phyloP scores from a whole-genome alignment of 2,329 filamentous ascomycete genomes.

The Zelopaecilomyces penicillatus region DNA sequence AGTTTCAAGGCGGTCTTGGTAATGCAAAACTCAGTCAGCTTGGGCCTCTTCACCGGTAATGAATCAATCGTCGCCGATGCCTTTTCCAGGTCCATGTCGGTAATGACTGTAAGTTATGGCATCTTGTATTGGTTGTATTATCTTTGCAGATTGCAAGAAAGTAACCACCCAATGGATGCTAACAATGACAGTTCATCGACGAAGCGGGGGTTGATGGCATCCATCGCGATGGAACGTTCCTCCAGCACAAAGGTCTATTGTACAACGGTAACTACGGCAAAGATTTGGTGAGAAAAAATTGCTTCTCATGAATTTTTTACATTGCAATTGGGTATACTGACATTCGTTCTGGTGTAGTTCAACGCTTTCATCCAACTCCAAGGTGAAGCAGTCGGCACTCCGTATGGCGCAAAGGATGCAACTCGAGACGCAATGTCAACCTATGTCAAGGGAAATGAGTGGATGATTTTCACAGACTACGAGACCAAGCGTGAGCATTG shows the following conservation, averaged over 20 bases:
- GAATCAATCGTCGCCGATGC: slow-evolving; percentile 13
- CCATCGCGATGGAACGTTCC: slow-evolving; percentile 16
- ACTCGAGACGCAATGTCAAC: slow-evolving; percentile 14
- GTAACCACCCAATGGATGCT: too few species aligned
- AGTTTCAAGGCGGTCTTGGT: slow-evolving; percentile 12
- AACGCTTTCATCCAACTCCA: slow-evolving; percentile 17
- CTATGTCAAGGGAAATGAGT: slow-evolving; percentile 13
- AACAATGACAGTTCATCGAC: slow-evolving; percentile 10
- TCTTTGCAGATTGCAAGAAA: too few species aligned
- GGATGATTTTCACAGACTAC: slow-evolving; percentile 15
- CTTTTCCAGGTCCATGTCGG: slow-evolving; percentile 10
- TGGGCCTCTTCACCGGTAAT: slow-evolving; percentile 14
- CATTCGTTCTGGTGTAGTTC: slow-evolving; percentile 6
- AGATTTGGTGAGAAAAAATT: slow-evolving; percentile 10
- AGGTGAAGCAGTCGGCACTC: slow-evolving; percentile 14
- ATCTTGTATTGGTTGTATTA: background rate
- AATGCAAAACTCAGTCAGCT: slow-evolving; percentile 15
- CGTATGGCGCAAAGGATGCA: slow-evolving; percentile 11
- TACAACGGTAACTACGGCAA: slow-evolving; percentile 19
- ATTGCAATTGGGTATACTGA: background rate
- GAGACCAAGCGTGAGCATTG: slow-evolving; percentile 12
- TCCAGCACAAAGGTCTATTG: slow-evolving; percentile 15
- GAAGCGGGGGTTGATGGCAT: slow-evolving; percentile 12
- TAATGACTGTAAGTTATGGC: slow-evolving; percentile 12
- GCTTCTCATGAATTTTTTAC: too few species aligned